phyloP scores from a whole-genome alignment of 2,329 filamentous ascomycete species.

The Daldinia sp. region DNA sequence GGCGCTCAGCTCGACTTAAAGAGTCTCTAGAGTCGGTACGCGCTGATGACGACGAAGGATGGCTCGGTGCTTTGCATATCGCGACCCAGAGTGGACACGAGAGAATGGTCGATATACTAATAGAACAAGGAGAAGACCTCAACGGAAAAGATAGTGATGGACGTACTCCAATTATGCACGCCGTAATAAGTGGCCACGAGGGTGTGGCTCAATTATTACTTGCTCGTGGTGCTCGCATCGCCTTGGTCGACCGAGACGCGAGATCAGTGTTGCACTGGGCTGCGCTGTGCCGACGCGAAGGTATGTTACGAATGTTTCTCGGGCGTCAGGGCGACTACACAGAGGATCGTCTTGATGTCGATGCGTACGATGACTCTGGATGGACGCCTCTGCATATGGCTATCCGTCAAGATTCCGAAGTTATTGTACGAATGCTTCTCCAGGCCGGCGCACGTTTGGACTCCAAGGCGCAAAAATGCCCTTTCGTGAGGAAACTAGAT shows the following conservation, averaged over 20 bases:
- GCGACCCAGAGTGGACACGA: conserved; percentile 22
- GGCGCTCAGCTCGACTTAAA: conserved; percentile 12
- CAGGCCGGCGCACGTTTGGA: conserved; percentile 12
- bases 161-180: conserved; percentile 36
- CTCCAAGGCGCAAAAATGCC: conserved; percentile 26
- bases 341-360: conserved; percentile 19
- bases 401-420: conserved; percentile 30
- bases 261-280: conserved; percentile 35
- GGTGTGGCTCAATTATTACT: conserved; percentile 27
- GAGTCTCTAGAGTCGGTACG: conserved; percentile 5
- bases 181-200: conserved; percentile 28
- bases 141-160: conserved; percentile 38
- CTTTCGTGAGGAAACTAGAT: conserved; percentile 3
- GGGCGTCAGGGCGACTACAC: not conserved
- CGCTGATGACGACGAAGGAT: conserved; percentile 17
- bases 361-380: conserved; percentile 34
- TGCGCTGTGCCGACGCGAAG: conserved; percentile 25
- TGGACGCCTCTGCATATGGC: conserved; percentile 37
- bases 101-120: conserved; percentile 23
- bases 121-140: conserved; percentile 30
- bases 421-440: conserved; percentile 30
- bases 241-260: conserved; percentile 11
- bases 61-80: conserved; percentile 34
- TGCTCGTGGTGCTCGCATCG: conserved; percentile 23
- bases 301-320: conserved; percentile 29